Evolutionary conservation across 805 yeast genomes (phyloP), one percentile per base, ranked within the genome.

Genomic region (Clavispora fructus): DNA sequence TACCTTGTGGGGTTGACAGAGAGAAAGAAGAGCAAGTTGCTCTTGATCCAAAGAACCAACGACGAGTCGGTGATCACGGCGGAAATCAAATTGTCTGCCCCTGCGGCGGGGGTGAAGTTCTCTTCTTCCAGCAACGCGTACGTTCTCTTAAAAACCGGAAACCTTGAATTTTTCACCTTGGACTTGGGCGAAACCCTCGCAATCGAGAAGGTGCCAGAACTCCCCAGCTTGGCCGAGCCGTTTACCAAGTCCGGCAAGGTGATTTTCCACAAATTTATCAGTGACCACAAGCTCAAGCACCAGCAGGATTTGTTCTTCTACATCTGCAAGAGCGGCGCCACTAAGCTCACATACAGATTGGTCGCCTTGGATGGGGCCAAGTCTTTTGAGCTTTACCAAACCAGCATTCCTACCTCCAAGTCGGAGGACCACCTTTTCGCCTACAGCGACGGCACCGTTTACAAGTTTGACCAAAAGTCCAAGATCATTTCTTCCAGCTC

Each of bases 1-100:
- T 71, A 64, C 45, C 59, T 69, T n/a, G 62, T 74, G 23, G 80
- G 69, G 2, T 43, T 64, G 16, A 60, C 63, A 8, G 74, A 70
- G 43, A 60, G 73, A 49, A 65, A 60, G 45, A 68, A 63, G 47
- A 41, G 49, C 39, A 50, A 41, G 41, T 43, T 55, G 28, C 51
- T 52, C 23, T 48, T 53, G 51, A 47, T 54, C 10, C 42, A 45
- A 27, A 45, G 45, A 29, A 39, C 41, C 16, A 43, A 33, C 44
- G 44, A 39, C 48, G 58, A 54, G 38, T 47, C 48, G 17, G 31
- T 47, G 12, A 32, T 30, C 28, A 44, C 54, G 16, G 51, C 49
- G 6, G 53, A 46, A 30, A 27, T 52, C 7, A 27, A 26, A 3
- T 46, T 54, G 43, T 46, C 44, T 6, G 25, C 44, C 1, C 45